Percentiles rank a stretch among this genome's conserved stretches.
Conservation (phyloP, 192 early-diverging fungal genomes). For the Dissophora globulifera region DNA sequence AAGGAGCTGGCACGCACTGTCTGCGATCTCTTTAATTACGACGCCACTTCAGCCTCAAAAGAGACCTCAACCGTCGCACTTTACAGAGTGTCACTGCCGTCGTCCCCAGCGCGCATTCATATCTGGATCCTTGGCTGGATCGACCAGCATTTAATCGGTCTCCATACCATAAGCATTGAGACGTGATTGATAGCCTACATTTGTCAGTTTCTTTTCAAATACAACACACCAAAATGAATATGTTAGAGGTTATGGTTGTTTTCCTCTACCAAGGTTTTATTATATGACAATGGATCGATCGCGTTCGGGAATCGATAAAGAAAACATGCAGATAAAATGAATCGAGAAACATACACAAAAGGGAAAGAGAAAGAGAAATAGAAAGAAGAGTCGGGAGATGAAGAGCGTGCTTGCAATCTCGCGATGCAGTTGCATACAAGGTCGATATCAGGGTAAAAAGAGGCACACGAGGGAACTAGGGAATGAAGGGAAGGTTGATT, state of each 20-base stretch:
- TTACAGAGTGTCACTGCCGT: slow-evolving; percentile 18
- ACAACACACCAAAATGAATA: no score
- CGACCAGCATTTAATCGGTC: slow-evolving; percentile 25
- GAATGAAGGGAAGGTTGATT: slow-evolving; percentile 16
- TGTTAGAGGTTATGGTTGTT: no score
- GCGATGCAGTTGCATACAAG: neutral
- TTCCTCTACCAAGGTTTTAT: no score
- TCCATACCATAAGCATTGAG: slow-evolving; percentile 47
- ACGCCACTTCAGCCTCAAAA: neutral
- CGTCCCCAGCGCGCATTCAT: slow-evolving; percentile 28
- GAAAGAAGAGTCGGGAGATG: slow-evolving; percentile 16
- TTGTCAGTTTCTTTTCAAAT: no score
- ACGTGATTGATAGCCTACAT: no score
- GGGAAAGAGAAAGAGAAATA: neutral
- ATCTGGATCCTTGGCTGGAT: slow-evolving; percentile 45
- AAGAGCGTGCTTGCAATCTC: neutral
- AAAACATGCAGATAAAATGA: slow-evolving; percentile 6
- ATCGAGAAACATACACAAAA: neutral
- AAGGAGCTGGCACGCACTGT: slow-evolving; percentile 15
- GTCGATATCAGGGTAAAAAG: neutral
- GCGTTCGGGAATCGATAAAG: neutral
- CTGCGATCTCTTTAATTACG: slow-evolving; percentile 10
- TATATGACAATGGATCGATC: neutral
- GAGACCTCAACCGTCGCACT: slow-evolving; percentile 8
- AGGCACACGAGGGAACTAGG: neutral